phyloP scores from a whole-genome alignment of 106 monocot genomes.

The Dendrobium huoshanense region DNA sequence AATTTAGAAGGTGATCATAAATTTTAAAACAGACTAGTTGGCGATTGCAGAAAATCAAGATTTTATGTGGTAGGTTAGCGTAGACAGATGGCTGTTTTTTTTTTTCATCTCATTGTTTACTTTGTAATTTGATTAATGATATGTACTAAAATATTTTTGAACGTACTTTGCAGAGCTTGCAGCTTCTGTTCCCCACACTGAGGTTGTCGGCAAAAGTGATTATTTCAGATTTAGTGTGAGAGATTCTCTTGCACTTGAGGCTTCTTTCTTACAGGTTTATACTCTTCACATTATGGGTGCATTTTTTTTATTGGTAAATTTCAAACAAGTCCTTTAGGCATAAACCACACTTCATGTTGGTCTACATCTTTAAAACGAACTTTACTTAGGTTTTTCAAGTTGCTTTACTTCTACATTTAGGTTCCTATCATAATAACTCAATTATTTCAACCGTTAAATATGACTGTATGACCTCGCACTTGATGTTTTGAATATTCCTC shows the following conservation, averaged over 20 bases:
- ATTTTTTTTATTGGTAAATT: neutral
- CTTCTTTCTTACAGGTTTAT: conserved; percentile 86
- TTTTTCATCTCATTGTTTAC: neutral
- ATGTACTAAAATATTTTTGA: neutral
- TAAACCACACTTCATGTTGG: neutral
- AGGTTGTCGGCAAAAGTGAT: conserved; percentile 86
- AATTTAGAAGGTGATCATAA: neutral
- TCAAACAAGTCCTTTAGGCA: neutral
- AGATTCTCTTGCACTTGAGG: conserved; percentile 96
- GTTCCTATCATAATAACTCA: neutral
- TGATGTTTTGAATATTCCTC: neutral
- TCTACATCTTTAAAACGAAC: neutral
- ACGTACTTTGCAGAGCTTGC: conserved; percentile 62
- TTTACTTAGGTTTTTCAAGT: neutral
- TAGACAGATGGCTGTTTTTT: neutral
- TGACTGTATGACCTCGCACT: neutral
- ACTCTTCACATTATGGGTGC: neutral
- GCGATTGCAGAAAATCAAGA: neutral
- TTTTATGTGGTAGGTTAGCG: neutral
- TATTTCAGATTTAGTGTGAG: conserved; percentile 91
- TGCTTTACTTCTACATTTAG: neutral
- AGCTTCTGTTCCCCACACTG: conserved; percentile 82
- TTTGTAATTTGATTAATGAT: neutral
- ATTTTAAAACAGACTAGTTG: neutral
- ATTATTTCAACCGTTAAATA: neutral